A percentile compares a stretch with the other conserved stretches of the same genome.
phyloP scores from a whole-genome alignment of 148 eudicot species.

The Rhododendron ferrugineum region DNA sequence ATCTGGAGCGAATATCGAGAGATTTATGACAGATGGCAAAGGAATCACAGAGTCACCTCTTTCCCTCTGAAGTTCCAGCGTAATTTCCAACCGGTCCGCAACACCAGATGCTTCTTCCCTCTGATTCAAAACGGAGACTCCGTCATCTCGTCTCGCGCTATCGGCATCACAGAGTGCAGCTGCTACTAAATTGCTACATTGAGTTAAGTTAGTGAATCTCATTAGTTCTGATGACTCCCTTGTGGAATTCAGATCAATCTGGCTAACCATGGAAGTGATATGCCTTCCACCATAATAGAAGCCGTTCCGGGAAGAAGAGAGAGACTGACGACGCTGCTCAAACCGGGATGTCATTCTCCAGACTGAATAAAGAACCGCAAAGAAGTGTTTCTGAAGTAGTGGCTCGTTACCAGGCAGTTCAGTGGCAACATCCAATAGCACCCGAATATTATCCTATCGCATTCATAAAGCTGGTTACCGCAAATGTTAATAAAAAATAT shows the following conservation, averaged over 20 bases:
- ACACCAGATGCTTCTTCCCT: constrained; percentile 37
- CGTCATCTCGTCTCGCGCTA: constrained; percentile 23
- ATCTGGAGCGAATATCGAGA: constrained; percentile 49
- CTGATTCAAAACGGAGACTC: constrained; percentile 20
- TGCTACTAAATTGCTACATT: constrained; percentile 48
- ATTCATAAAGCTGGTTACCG: constrained; percentile 1
- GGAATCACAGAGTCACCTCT: constrained; percentile 22
- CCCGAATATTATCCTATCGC: constrained; percentile 69
- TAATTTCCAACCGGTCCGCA: constrained; percentile 56
- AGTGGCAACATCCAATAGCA: constrained; percentile 68
- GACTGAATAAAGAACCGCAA: constrained; percentile 58
- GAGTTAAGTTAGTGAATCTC: constrained; percentile 43
- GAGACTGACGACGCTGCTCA: constrained; percentile 34
- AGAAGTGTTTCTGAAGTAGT: constrained; percentile 84
- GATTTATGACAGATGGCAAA: constrained; percentile 51
- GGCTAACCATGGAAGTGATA: constrained; percentile 32
- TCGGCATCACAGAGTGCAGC: constrained; percentile 49
- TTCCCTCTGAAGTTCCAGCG: constrained; percentile 48
- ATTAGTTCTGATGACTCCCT: constrained; percentile 30
- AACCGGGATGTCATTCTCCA: constrained; percentile 56
- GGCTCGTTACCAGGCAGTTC: constrained; percentile 74
- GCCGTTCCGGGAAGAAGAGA: constrained; percentile 32
- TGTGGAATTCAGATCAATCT: constrained; percentile 22
- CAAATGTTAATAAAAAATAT: neutral
- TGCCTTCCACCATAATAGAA: constrained; percentile 40